Conservation (phyloP, 2,329 filamentous ascomycete genomes). For the Pseudocercospora cruenta region DNA sequence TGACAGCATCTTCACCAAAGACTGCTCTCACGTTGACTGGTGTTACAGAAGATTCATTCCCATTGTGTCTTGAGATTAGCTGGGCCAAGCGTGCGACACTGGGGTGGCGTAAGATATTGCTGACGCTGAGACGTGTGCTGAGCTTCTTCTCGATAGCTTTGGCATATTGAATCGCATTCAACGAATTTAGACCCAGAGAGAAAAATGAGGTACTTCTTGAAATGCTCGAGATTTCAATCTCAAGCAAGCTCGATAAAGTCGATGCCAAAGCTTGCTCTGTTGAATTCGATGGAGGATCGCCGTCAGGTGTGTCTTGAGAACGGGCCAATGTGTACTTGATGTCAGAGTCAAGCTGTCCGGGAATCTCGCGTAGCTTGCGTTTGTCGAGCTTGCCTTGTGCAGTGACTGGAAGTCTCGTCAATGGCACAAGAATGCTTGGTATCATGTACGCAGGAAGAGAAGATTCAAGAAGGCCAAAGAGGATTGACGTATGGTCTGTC, state of each 20-base stretch:
- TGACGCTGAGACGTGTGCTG: slow-evolving; percentile 64
- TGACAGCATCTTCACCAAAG: slow-evolving; percentile 13
- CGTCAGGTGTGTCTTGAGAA: slow-evolving; percentile 36
- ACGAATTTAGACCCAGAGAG: slow-evolving; percentile 66
- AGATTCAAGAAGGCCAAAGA: slow-evolving; percentile 61
- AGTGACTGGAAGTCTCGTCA: slow-evolving; percentile 71
- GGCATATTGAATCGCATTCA: slow-evolving; percentile 75
- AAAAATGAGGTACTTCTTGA: slow-evolving; percentile 72
- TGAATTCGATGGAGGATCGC: slow-evolving; percentile 53
- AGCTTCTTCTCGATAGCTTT: slow-evolving; percentile 57
- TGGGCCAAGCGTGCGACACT: slow-evolving; percentile 62
- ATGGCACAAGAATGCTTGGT: slow-evolving; percentile 71
- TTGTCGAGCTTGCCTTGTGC: slow-evolving; percentile 75
- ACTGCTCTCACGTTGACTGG: neutral
- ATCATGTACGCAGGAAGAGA: slow-evolving; percentile 76
- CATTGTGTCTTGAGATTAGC: neutral
- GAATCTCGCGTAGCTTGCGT: slow-evolving; percentile 53
- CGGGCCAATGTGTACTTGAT: slow-evolving; percentile 50
- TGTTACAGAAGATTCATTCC: neutral
- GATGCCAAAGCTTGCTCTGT: slow-evolving; percentile 61
- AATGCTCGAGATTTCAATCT: slow-evolving; percentile 53
- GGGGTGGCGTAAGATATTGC: slow-evolving; percentile 67
- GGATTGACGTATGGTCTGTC: slow-evolving; percentile 20
- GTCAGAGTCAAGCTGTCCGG: slow-evolving; percentile 51
- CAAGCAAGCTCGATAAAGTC: slow-evolving; percentile 57